Base-by-base conservation (phyloP, 164 flowering plant species). In the Platanus orientalis region DNA sequence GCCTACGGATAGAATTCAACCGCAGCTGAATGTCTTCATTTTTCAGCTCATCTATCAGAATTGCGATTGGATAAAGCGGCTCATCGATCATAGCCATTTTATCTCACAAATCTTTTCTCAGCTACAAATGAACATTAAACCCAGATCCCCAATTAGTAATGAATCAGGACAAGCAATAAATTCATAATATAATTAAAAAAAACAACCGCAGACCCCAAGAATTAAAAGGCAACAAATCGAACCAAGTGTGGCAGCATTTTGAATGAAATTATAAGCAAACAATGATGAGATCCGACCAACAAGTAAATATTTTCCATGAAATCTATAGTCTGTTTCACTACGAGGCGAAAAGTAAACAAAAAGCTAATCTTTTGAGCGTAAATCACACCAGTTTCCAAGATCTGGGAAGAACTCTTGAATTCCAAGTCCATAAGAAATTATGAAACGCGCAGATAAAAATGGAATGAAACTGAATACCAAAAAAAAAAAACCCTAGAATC, bases 21-120 rank as follows among this genome's bases (percentile, higher is more conserved):
- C 98, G 75, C 10, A 93, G 89, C 68, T 89, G 98, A 57, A 93
- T 90, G 64, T 93, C 98, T 32, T 93, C 98, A 63, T 93, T 93
- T 68, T 90, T 93, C 21, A 93, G 77, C 81, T 90, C 98, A 49
- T 90, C 98, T 32, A 93, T 93, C 52, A 93, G 69, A 23, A 90
- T 88, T 1, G 98, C 97, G 19, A 93, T 93, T 12, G 98, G 98
- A 70, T 93, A 93, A 44, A 90, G 76, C 25, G 98, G 97, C 75
- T 93, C 97, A 19, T 93, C 98, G 4, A 86, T 66, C 83, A 78
- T 81, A 30, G 97, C 82, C 97, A 85, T 85, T 54, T 39, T 60
- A 36, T 34, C 51, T 58, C 67, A 40, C 48, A 51, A 53, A 32
- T 65, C 73, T 48, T 30, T 16, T 54, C 24, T 17, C 58, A 65